Evolutionary conservation across 306 rosid genomes (phyloP).

Genomic region (Quercus engelmannii): DNA sequence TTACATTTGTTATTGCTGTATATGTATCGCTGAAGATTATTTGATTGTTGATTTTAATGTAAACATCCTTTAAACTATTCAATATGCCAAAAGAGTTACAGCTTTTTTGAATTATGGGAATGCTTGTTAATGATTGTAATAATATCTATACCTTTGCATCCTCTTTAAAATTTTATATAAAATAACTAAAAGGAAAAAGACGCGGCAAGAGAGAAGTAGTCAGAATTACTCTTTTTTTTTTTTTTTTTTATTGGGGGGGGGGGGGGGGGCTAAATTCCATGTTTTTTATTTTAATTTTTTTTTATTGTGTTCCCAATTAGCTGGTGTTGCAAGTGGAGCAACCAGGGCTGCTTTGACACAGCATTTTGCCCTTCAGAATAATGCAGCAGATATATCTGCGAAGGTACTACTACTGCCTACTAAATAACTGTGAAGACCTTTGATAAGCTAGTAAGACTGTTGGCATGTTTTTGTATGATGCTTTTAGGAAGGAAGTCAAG

Average conservation of each 20-base stretch:
- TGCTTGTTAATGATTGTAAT: background rate
- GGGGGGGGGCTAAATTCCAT: background rate
- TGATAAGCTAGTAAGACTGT: slow-evolving; percentile 4
- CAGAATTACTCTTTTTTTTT: background rate
- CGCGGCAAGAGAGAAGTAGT: background rate
- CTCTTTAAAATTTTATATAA: background rate
- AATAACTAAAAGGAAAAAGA: background rate
- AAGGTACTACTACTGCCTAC: slow-evolving; percentile 33
- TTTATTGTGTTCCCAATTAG: slow-evolving; percentile 39
- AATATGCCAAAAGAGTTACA: slow-evolving; percentile 10
- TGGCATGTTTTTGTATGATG: slow-evolving; percentile 10
- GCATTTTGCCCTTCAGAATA: slow-evolving; percentile 81
- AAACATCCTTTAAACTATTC: background rate
- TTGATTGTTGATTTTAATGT: background rate
- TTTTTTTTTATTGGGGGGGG: too few species aligned
- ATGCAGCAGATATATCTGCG: slow-evolving; percentile 67
- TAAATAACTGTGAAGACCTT: background rate
- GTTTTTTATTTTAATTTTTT: background rate
- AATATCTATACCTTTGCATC: background rate
- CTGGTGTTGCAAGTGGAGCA: slow-evolving; percentile 99
- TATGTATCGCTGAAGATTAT: background rate
- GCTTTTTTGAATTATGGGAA: background rate
- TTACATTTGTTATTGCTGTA: background rate
- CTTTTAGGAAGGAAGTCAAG: slow-evolving; percentile 65
- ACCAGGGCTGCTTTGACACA: slow-evolving; percentile 99